A percentile compares a stretch with the other conserved stretches of the same genome.
phyloP scores from a whole-genome alignment of 805 yeast species.

The Hanseniaspora valbyensis region DNA sequence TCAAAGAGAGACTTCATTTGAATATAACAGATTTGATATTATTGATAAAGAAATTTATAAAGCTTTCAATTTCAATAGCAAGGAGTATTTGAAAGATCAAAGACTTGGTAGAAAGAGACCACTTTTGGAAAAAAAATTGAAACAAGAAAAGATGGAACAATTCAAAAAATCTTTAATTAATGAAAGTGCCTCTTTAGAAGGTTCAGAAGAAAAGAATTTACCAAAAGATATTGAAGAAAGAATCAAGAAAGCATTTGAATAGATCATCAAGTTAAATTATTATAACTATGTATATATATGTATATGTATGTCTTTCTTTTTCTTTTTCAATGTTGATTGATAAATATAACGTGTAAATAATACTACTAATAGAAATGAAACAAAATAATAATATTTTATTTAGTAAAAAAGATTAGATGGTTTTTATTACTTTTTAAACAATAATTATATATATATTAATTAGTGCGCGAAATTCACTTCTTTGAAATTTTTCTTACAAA shows the following conservation, averaged over 20 bases:
- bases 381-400: too few species aligned
- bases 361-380: too few species aligned
- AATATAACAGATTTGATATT: constrained; percentile 18
- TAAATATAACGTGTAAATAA: too few species aligned
- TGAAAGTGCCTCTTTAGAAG: constrained; percentile 14
- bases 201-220: neutral
- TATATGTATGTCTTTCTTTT: too few species aligned
- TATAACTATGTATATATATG: neutral
- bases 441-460: too few species aligned
- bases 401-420: too few species aligned
- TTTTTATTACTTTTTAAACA: too few species aligned
- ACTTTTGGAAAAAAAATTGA: neutral
- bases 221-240: neutral
- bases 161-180: constrained; percentile 19
- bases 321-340: too few species aligned
- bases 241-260: constrained; percentile 17
- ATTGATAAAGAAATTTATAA: constrained; percentile 9
- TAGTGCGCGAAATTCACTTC: too few species aligned
- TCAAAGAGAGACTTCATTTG: constrained; percentile 69
- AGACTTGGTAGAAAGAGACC: constrained; percentile 2
- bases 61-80: constrained; percentile 1
- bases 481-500: too few species aligned
- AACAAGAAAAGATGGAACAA: neutral
- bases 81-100: neutral
- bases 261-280: constrained; percentile 31